Base-by-base conservation (phyloP, 208 protist species). In the Trypanosoma conorhini region DNA sequence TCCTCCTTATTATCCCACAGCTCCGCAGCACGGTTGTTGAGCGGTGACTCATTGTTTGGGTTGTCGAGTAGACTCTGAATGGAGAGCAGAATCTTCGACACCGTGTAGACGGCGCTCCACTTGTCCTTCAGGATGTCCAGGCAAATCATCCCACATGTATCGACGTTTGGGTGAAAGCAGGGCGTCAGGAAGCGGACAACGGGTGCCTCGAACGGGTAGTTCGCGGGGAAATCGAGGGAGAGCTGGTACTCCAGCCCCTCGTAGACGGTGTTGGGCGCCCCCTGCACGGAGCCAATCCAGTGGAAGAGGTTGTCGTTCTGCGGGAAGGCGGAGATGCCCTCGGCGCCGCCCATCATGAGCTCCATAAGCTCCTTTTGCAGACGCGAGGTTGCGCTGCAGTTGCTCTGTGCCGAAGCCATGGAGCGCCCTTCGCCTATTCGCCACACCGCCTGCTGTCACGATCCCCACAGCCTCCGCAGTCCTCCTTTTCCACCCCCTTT, bases 121-220 rank as follows among this genome's bases (percentile, higher is more conserved):
- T 98, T 98, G 51, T 99, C 97, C 83, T 99, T 98, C 22, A 99
- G 83, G 61, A 99, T 99, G 80, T 99, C 97, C n/a, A 99, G 81
- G 79, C 97, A 99, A 64, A 99, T 99, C 62, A 86, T 88, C 26
- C 97, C 97, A 63, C 90, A 87, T 42, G 73, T 67, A 65, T 98
- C 94, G 5, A 99, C 96, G 75, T 99, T 99, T 7, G 97, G 97
- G 79, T 99, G 97, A 81, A 98, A 99, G 80, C 95, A 98, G 21
- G 93, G 89, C 15, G 97, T 98, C 4, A 86, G 52, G 70, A 99
- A 99, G 0, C 82, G 91, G 10, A 99, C 97, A 21, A 63, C 73
- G 3, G 98, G 98, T 48, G 97, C 92, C 30, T 83, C 76, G 80
- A 91, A 99, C 1, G 98, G 98, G 76, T 99, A 99, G 58, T 93